These are phyloP conservation scores for Neopestalotiopsis sp. DNA, from an alignment of 2,329 filamentous ascomycete genomes.

Conservation along the genomic window DNA sequence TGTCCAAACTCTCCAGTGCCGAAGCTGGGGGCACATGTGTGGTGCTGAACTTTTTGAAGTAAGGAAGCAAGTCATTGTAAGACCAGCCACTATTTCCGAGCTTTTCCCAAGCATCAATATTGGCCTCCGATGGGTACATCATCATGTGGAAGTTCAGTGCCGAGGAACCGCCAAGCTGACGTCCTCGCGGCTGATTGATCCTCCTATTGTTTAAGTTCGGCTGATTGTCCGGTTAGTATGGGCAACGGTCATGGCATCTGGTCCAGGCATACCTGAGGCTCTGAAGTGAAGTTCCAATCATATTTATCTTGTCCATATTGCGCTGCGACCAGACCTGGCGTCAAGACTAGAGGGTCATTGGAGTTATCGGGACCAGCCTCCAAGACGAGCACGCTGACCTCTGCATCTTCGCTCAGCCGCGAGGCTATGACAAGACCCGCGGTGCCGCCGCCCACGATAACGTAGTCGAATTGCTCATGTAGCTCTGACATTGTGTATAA, in stretches of 20 bases:
- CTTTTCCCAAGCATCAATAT: conserved; percentile 34
- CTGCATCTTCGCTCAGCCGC: conserved; percentile 43
- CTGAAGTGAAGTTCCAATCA: conserved; percentile 45
- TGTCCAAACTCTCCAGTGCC: not conserved
- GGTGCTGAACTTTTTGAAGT: conserved; percentile 16
- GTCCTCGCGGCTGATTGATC: conserved; percentile 38
- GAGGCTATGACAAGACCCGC: conserved; percentile 52
- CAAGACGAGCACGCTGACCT: conserved; percentile 43
- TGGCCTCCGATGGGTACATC: conserved; percentile 30
- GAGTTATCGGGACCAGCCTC: conserved; percentile 42
- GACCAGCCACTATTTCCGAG: conserved; percentile 34
- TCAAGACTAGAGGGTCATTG: conserved; percentile 40
- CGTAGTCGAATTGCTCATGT: conserved; percentile 46
- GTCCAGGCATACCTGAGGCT: conserved; percentile 35
- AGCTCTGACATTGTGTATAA: not conserved
- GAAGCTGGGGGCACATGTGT: conserved; percentile 2
- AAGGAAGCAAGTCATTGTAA: conserved; percentile 23
- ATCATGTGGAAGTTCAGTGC: conserved; percentile 34
- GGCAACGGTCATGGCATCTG: not conserved
- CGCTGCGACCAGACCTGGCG: conserved; percentile 39
- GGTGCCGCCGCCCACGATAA: conserved; percentile 56
- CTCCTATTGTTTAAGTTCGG: conserved; percentile 33
- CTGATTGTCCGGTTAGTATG: conserved; percentile 19
- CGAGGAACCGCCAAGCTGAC: conserved; percentile 38
- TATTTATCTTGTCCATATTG: conserved; percentile 41